Percentiles rank a stretch among this genome's conserved stretches.
Conservation (phyloP, 305 asterid genomes). For the Fraxinus xanthoxyloides region DNA sequence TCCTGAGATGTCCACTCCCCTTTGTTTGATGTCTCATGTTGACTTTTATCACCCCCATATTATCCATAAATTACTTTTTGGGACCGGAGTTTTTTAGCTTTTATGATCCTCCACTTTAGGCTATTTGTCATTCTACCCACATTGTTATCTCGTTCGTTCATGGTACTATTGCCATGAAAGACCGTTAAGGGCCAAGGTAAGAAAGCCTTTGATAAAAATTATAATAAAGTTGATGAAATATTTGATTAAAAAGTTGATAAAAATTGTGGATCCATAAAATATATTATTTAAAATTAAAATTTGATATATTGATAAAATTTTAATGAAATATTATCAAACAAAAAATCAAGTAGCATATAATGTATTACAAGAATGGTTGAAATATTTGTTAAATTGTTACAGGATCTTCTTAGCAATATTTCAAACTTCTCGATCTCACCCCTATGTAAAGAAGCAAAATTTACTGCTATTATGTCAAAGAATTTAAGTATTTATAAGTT, state of each 20-base stretch:
- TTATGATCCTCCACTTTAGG: neutral
- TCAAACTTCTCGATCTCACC: neutral
- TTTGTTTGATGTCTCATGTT: neutral
- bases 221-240: too few relatives aligned
- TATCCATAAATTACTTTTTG: neutral
- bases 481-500: neutral
- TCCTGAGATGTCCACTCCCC: neutral
- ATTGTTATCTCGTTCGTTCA: neutral
- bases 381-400: too few relatives aligned
- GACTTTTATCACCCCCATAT: neutral
- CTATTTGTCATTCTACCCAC: neutral
- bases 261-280: neutral
- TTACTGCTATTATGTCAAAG: neutral
- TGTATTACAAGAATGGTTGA: too few relatives aligned
- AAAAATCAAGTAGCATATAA: too few relatives aligned
- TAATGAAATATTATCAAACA: neutral
- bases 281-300: too few relatives aligned
- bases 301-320: neutral
- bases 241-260: too few relatives aligned
- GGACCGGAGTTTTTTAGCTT: neutral
- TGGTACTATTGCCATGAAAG: neutral
- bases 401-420: neutral
- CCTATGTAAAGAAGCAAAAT: neutral
- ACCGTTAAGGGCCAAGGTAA: neutral
- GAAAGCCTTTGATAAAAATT: neutral